phyloP scores from a whole-genome alignment of 2,329 filamentous ascomycete species.

The Pezicula neosporulosa region DNA sequence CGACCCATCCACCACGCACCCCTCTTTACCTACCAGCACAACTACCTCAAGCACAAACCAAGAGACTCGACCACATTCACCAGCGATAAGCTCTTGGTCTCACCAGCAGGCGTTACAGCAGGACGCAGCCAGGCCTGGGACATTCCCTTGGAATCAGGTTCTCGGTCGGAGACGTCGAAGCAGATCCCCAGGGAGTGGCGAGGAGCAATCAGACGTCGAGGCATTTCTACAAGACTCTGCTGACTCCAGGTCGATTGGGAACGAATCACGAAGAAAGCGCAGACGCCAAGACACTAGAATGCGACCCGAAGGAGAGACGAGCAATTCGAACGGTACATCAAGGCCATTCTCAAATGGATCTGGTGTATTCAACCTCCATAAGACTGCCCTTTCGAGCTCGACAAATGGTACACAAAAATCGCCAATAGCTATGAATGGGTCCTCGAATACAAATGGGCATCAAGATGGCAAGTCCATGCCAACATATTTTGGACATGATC shows the following conservation, averaged over 20 bases:
- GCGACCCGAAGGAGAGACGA: constrained; percentile 56
- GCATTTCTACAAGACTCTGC: constrained; percentile 21
- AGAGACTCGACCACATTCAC: constrained; percentile 17
- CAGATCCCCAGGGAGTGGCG: constrained; percentile 30
- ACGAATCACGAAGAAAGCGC: constrained; percentile 50
- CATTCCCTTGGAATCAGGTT: constrained; percentile 32
- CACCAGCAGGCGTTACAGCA: constrained; percentile 24
- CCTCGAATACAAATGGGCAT: constrained; percentile 33
- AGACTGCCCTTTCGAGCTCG: constrained; percentile 33
- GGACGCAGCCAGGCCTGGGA: constrained; percentile 31
- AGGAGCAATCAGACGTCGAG: constrained; percentile 31
- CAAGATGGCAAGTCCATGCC: constrained; percentile 13
- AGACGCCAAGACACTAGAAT: constrained; percentile 55
- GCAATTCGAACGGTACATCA: constrained; percentile 50
- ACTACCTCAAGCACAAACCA: constrained; percentile 38
- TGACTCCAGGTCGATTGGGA: constrained; percentile 9
- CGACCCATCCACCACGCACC: constrained; percentile 55
- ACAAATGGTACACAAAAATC: constrained; percentile 47
- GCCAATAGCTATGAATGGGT: constrained; percentile 50
- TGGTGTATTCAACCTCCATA: constrained; percentile 36
- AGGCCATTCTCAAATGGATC: constrained; percentile 56
- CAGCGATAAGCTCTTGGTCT: background rate
- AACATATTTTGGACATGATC: constrained; percentile 78
- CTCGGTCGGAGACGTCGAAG: constrained; percentile 55
- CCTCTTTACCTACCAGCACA: constrained; percentile 45